Conservation (phyloP, 108 stramenopile species). For the Cyclotella kingstonii region DNA sequence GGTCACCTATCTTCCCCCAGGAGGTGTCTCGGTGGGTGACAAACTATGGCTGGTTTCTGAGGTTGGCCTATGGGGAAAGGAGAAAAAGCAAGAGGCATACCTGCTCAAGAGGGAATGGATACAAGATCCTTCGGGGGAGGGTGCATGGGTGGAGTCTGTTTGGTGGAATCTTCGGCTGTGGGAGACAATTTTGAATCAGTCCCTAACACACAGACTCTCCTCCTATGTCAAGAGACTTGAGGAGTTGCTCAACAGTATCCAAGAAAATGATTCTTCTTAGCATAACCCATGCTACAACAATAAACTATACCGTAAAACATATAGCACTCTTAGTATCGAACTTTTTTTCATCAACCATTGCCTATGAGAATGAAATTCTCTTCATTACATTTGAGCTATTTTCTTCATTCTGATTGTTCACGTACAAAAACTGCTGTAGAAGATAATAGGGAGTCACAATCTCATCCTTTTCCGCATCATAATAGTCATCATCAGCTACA, state of each 20-base stretch:
- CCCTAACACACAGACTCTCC: conserved; percentile 12
- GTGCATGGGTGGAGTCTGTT: conserved; percentile 42
- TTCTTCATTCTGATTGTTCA: not conserved
- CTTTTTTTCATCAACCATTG: no score
- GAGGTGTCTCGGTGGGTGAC: conserved; percentile 46
- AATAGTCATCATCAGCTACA: conserved; percentile 46
- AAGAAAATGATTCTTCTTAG: not conserved
- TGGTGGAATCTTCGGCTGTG: conserved; percentile 43
- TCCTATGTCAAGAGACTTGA: conserved; percentile 28
- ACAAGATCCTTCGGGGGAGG: not conserved
- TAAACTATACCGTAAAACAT: no score
- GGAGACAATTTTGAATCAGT: conserved; percentile 18
- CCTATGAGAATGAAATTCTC: conserved; percentile 15
- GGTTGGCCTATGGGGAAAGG: conserved; percentile 2
- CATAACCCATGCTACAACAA: no score
- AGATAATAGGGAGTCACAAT: conserved; percentile 42
- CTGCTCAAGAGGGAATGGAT: conserved; percentile 18
- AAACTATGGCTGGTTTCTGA: conserved; percentile 47
- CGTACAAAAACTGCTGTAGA: conserved; percentile 27
- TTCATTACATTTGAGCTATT: conserved; percentile 5
- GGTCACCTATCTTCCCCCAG: conserved; percentile 56
- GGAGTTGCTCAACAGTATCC: not conserved
- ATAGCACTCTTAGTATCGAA: no score
- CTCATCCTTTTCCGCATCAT: conserved; percentile 43
- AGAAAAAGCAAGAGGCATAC: conserved; percentile 19